Evolutionary conservation across 345 rosid species (phyloP).

Genomic region (Murraya koenigii): DNA sequence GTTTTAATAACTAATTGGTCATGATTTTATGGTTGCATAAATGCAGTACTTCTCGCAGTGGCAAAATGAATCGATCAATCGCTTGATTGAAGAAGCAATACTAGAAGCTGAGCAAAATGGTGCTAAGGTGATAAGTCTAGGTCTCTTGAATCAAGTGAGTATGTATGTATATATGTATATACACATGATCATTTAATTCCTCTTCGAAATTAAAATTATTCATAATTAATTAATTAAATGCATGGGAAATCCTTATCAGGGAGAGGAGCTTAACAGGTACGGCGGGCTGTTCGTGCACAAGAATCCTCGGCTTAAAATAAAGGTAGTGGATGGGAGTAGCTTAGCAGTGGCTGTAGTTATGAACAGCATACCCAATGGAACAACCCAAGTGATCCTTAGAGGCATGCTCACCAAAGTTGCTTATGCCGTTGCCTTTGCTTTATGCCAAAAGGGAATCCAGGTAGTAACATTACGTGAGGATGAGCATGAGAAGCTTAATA

Average conservation of each 20-base stretch:
- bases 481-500: neutral
- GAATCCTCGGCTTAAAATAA: constrained; percentile 10
- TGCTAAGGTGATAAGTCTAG: constrained; percentile 38
- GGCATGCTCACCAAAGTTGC: constrained; percentile 13
- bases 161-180: too few species aligned
- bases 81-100: constrained; percentile 40
- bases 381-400: constrained; percentile 1
- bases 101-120: constrained; percentile 38
- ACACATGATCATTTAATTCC: too few species aligned
- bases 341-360: constrained; percentile 11
- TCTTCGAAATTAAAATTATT: too few species aligned
- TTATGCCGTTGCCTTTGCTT: neutral
- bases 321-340: constrained; percentile 16
- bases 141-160: constrained; percentile 42
- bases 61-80: constrained; percentile 36
- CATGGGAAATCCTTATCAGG: neutral
- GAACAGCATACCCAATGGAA: constrained; percentile 8
- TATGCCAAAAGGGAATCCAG: constrained; percentile 5
- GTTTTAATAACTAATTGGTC: too few species aligned
- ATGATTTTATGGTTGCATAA: too few species aligned
- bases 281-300: neutral
- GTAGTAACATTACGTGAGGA: neutral
- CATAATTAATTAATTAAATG: too few species aligned
- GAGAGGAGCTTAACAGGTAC: neutral
- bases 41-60: constrained; percentile 33